Base-by-base conservation (phyloP, 2,329 filamentous ascomycete species). In the Verruconis gallopava region DNA sequence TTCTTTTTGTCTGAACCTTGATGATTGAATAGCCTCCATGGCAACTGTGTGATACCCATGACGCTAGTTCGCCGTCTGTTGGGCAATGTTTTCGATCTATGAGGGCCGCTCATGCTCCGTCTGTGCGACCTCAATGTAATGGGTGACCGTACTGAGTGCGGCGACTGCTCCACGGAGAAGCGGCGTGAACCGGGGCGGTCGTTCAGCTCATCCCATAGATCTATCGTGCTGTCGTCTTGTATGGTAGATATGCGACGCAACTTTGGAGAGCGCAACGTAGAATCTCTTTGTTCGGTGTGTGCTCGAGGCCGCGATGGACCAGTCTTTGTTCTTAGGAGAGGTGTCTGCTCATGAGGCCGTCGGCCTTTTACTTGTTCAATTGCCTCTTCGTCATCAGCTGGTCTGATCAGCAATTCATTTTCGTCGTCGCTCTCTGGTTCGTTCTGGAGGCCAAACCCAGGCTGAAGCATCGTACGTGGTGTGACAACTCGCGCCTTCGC, bases 191-290 rank as follows among this genome's bases (percentile, higher is more conserved):
- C 53, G 17, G 75, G 72, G 32, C 81, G 76, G 51, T 93, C 86
- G 54, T 91, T 80, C 12, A 94, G 69, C 56, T 93, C 85, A 43
- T 78, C 82, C 86, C 85, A 93, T 21, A 93, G 91, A 51, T 91
- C 83, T 25, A 77, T 77, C 1, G 75, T 74, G 55, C 91, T 82
- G 44, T 75, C 65, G 17, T 19, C 22, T 68, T n/a, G 25, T 30
- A 73, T 75, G 41, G 75, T 68, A 14, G 68, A 70, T 53, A 60
- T 59, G 15, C 58, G 52, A 15, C 60, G 56, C 17, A 34, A 17
- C 17, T 36, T 39, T 18, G 43, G 25, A 21, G 38, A 33, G 9
- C 38, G 25, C n/a, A 44, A 22, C n/a, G 37, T 9, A 6, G 21
- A 18, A 21, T 30, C 41, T 33, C 13, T 38, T 5, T 14, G 21